Evolutionary conservation across 2,329 filamentous ascomycete species (phyloP).

Genomic region (Epichloe bromicola): DNA sequence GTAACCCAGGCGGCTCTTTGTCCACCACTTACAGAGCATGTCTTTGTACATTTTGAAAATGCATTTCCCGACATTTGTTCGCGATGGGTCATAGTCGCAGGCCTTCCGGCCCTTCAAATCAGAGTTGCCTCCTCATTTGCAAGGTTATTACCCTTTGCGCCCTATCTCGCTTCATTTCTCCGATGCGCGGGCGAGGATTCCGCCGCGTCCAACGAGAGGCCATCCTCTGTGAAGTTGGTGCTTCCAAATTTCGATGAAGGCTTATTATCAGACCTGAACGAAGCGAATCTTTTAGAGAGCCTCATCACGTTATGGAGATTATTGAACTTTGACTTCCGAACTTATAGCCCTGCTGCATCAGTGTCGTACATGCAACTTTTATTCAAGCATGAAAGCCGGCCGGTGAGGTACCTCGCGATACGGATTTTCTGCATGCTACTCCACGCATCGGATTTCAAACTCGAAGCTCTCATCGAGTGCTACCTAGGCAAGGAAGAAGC

Average conservation of each 20-base stretch:
- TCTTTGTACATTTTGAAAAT: conserved; percentile 63
- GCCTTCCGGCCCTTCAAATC: conserved; percentile 24
- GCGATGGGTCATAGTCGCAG: conserved; percentile 51
- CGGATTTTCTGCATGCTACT: conserved; percentile 70
- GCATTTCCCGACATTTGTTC: conserved; percentile 74
- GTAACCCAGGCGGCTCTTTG: conserved; percentile 58
- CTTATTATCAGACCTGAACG: conserved; percentile 11
- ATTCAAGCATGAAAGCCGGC: conserved; percentile 44
- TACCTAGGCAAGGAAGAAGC: conserved; percentile 49
- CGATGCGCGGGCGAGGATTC: conserved; percentile 27
- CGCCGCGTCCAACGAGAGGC: conserved; percentile 2
- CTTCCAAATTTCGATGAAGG: conserved; percentile 17
- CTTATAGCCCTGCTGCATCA: conserved; percentile 52
- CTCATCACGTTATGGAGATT: conserved; percentile 56
- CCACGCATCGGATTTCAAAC: conserved; percentile 64
- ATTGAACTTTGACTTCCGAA: conserved; percentile 58
- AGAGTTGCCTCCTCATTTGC: conserved; percentile 58
- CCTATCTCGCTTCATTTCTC: conserved; percentile 63
- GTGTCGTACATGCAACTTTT: conserved; percentile 56
- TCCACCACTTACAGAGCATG: conserved; percentile 53
- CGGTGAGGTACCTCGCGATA: conserved; percentile 69
- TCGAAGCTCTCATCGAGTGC: conserved; percentile 55
- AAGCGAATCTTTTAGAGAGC: conserved; percentile 14
- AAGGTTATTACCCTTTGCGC: conserved; percentile 68
- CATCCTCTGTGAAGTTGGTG: conserved; percentile 17